Evolutionary conservation across 2,329 filamentous ascomycete species (phyloP).

Genomic region (Neoarthrinium moseri): DNA sequence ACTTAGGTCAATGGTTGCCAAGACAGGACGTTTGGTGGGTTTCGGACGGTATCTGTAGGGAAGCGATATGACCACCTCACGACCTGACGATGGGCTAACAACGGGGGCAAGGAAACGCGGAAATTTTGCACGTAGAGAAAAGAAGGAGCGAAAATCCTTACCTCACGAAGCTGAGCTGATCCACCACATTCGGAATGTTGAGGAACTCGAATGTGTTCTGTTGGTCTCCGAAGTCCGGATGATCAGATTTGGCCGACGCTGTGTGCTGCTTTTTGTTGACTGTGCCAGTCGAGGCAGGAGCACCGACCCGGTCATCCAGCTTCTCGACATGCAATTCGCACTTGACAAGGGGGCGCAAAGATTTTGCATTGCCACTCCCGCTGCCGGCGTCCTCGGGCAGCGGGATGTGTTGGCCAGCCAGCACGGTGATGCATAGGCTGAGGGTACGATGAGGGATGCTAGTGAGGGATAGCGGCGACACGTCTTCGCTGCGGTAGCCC

Average conservation of each 20-base stretch:
- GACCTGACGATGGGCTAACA: neutral
- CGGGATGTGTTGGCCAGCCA: slow-evolving; percentile 74
- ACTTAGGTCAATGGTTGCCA: slow-evolving; percentile 18
- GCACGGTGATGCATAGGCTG: slow-evolving; percentile 68
- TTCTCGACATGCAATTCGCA: slow-evolving; percentile 80
- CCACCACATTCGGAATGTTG: slow-evolving; percentile 57
- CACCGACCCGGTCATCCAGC: slow-evolving; percentile 32
- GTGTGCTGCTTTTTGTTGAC: slow-evolving; percentile 61
- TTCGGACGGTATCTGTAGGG: slow-evolving; percentile 16
- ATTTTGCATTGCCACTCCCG: slow-evolving; percentile 40
- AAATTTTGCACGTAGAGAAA: neutral
- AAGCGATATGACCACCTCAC: neutral
- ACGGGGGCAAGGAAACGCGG: neutral
- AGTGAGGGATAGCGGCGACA: slow-evolving; percentile 39
- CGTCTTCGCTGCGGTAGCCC: slow-evolving; percentile 60
- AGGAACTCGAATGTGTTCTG: slow-evolving; percentile 59
- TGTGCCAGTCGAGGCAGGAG: slow-evolving; percentile 42
- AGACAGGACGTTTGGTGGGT: slow-evolving; percentile 7
- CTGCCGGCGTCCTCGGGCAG: slow-evolving; percentile 50
- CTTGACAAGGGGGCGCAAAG: slow-evolving; percentile 72
- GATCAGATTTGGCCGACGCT: slow-evolving; percentile 51
- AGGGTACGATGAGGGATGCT: slow-evolving; percentile 53
- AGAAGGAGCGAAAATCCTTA: slow-evolving; percentile 39
- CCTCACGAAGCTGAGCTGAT: slow-evolving; percentile 72
- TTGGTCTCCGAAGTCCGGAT: slow-evolving; percentile 60